phyloP scores from a whole-genome alignment of 768 basidiomycete genomes.

The Hericium coralloides region DNA sequence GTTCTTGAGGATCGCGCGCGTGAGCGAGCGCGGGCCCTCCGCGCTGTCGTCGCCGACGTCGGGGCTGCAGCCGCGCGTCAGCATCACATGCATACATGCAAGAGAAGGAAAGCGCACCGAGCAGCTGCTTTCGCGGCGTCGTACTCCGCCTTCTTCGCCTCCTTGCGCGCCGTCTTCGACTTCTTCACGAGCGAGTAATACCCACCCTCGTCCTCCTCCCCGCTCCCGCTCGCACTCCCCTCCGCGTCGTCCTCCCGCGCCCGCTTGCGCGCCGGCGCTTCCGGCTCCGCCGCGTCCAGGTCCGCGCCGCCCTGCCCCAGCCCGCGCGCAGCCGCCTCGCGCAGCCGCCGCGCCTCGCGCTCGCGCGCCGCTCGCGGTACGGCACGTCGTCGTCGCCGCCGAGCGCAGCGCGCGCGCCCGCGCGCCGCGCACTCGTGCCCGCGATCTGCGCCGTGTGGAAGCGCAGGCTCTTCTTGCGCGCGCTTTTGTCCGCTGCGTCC shows the following conservation, averaged over 20 bases:
- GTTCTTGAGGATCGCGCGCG: conserved; percentile 88
- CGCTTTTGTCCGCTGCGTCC: conserved; percentile 78
- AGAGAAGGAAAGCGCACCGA: conserved; percentile 34
- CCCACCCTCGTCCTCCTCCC: conserved; percentile 46
- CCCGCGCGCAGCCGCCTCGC: conserved; percentile 40
- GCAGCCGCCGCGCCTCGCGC: conserved; percentile 44
- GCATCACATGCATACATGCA: background rate
- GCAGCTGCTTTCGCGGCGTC: conserved; percentile 51
- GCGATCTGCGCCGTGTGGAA: conserved; percentile 95
- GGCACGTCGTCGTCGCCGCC: conserved; percentile 97
- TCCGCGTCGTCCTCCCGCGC: conserved; percentile 24
- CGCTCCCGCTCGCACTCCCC: conserved; percentile 29
- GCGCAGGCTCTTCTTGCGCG: conserved; percentile 72
- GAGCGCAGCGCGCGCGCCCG: conserved; percentile 60
- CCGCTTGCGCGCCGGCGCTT: conserved; percentile 20
- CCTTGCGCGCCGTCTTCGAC: conserved; percentile 61
- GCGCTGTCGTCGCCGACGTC: conserved; percentile 29
- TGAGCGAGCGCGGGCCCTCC: conserved; percentile 79
- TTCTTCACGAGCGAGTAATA: conserved; percentile 90
- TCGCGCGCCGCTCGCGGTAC: conserved; percentile 67
- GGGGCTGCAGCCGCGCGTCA: conserved; percentile 16
- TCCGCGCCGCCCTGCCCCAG: conserved; percentile 55
- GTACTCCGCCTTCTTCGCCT: conserved; percentile 74
- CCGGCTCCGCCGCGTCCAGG: conserved; percentile 47
- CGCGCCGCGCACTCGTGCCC: conserved; percentile 64